Evolutionary conservation across 306 rosid species (phyloP), one percentile per base, ranked within the genome.

Genomic region (Canavalia ensiformis): DNA sequence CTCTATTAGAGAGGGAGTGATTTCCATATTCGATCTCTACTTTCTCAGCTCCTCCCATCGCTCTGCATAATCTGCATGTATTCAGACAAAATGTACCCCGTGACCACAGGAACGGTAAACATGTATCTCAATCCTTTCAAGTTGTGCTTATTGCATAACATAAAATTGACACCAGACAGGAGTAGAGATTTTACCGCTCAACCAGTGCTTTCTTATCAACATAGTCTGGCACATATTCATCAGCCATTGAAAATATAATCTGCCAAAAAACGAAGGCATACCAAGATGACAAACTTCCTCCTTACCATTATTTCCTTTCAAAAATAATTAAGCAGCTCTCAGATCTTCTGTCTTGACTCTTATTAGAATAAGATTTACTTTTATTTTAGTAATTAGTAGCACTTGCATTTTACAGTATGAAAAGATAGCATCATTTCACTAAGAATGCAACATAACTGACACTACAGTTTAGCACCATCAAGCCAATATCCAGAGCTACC

Each of bases 1-100:
- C 90, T 90, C 98, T 90, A 81, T 96, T 96, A 41, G 99, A 96
- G 46, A 96, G 99, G 68, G 99, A 90, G 75, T 96, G 99, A 76
- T 94, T 93, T 83, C 98, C 98, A 72, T 96, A 84, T 87, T 92
- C 91, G 7, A 96, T 92, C 78, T 96, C 97, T 64, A 92, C 94
- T 80, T 92, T 96, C 85, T 92, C 99, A 7, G 95, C 98, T 64
- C 92, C 99, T 79, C 99, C 98, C 97, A 96, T 77, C 39, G 97
- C 97, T 86, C 83, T 88, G 90, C 99, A 96, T 87, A 94, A 82
- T 81, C 99, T 96, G 89, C 94, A 82, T 41, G 57, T 75, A 69
- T 81, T 68, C 57, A 18, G 25, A 18, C 25, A 44, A 79, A 68
- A 79, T 34, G 66, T 8, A 74, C n/a, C 47, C 34, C 33, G 7